These are phyloP conservation scores for Reticulascus tulasneorum DNA, from an alignment of 2,329 filamentous ascomycete genomes.

Conservation along the genomic window DNA sequence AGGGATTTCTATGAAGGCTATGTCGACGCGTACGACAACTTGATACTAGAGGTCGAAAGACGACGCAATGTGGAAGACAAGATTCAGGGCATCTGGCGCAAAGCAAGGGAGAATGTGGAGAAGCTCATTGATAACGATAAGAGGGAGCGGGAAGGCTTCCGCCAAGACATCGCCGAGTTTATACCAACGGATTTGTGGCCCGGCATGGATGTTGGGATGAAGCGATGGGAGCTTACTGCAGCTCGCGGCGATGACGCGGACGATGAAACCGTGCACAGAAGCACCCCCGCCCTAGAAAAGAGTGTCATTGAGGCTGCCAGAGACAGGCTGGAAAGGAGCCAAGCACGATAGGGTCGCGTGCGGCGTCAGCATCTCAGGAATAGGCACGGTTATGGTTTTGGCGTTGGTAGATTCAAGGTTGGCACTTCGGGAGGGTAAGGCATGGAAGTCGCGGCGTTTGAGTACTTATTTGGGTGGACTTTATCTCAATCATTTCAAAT, in stretches of 20 bases:
- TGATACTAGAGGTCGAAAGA: constrained; percentile 80
- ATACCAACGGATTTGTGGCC: constrained; percentile 87
- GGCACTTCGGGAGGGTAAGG: too few species aligned
- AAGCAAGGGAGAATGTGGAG: constrained; percentile 73
- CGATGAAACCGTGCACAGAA: constrained; percentile 11
- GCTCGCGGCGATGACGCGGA: constrained; percentile 24
- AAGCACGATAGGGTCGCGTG: constrained; percentile 3
- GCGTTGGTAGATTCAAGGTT: too few species aligned
- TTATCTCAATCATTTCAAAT: too few species aligned
- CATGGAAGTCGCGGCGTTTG: too few species aligned
- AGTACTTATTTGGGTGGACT: too few species aligned
- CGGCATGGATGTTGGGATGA: constrained; percentile 60
- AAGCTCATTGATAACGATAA: constrained; percentile 71
- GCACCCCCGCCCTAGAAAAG: constrained; percentile 23
- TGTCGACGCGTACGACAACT: constrained; percentile 73
- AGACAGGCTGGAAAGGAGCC: constrained; percentile 16
- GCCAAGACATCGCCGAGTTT: constrained; percentile 78
- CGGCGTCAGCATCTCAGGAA: too few species aligned
- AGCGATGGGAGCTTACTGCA: constrained; percentile 45
- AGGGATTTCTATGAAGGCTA: constrained; percentile 86
- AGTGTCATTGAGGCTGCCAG: constrained; percentile 23
- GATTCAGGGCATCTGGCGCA: constrained; percentile 69
- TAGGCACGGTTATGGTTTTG: too few species aligned
- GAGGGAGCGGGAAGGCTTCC: constrained; percentile 71
- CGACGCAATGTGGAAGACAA: constrained; percentile 69